Evolutionary conservation across 2,329 filamentous ascomycete genomes (phyloP).

Genomic region (Fusarium verrucosum): DNA sequence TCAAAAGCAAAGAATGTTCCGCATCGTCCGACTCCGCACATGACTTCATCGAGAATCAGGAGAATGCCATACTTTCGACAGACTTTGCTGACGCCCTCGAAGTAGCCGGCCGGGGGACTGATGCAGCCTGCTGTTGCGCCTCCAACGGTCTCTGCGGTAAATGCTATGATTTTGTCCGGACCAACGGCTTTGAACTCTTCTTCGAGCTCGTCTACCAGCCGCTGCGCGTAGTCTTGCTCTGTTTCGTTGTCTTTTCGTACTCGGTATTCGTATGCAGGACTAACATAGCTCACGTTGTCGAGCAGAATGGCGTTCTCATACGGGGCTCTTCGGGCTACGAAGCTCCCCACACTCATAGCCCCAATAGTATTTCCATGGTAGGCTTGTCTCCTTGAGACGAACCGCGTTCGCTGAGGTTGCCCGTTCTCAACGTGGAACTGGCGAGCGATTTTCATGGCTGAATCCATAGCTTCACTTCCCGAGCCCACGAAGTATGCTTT

Average conservation of each 20-base stretch:
- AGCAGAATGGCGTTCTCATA: constrained; percentile 58
- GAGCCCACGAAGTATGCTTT: constrained; percentile 51
- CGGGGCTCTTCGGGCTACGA: constrained; percentile 65
- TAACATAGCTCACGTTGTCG: constrained; percentile 66
- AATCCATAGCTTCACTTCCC: constrained; percentile 56
- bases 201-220: constrained; percentile 72
- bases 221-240: constrained; percentile 66
- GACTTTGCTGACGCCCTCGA: constrained; percentile 71
- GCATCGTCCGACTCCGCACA: constrained; percentile 72
- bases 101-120: constrained; percentile 72
- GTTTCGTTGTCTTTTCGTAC: constrained; percentile 61
- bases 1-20: constrained; percentile 71
- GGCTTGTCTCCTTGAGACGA: constrained; percentile 55
- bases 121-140: constrained; percentile 75
- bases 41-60: constrained; percentile 81
- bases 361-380: constrained; percentile 67
- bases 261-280: constrained; percentile 73
- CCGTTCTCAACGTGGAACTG: constrained; percentile 58
- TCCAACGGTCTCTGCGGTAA: constrained; percentile 77
- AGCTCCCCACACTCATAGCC: constrained; percentile 70
- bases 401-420: constrained; percentile 48
- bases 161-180: constrained; percentile 73
- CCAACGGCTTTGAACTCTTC: constrained; percentile 71
- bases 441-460: constrained; percentile 58
- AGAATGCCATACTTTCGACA: constrained; percentile 77